Conservation (phyloP, 768 basidiomycete species). For the Lactarius vividus region DNA sequence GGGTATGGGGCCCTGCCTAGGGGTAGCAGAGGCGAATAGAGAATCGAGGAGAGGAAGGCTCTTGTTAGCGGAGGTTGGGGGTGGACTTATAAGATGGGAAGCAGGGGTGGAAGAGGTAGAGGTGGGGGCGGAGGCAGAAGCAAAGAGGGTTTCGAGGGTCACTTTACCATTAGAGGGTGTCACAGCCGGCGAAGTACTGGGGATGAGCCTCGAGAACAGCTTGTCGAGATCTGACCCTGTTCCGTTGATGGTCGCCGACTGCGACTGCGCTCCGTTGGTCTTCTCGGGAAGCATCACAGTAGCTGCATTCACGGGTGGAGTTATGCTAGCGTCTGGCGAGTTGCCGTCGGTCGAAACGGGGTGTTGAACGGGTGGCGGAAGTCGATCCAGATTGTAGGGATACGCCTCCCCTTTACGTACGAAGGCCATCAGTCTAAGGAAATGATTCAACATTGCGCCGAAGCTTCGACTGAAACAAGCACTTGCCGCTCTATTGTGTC, state of each 20-base stretch:
- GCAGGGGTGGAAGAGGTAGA: conserved; percentile 20
- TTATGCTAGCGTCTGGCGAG: neutral
- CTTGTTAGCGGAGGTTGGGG: conserved; percentile 34
- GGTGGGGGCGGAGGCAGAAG: conserved; percentile 31
- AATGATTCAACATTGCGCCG: conserved; percentile 1
- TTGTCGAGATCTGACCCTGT: conserved; percentile 42
- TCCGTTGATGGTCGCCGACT: conserved; percentile 23
- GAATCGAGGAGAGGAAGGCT: conserved; percentile 61
- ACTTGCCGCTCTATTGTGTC: conserved; percentile 67
- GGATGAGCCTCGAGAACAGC: conserved; percentile 43
- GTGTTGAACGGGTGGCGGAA: conserved; percentile 53
- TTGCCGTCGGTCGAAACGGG: conserved; percentile 33
- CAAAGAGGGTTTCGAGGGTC: conserved; percentile 50
- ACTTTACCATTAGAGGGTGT: conserved; percentile 33
- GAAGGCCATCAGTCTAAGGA: conserved; percentile 47
- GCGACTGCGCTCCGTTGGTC: neutral
- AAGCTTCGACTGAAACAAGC: neutral
- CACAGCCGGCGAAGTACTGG: conserved; percentile 31
- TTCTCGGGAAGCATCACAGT: neutral
- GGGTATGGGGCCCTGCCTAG: conserved; percentile 23
- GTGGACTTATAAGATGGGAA: conserved; percentile 21
- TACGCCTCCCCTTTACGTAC: conserved; percentile 65
- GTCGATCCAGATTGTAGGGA: conserved; percentile 68
- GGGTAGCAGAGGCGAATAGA: conserved; percentile 70
- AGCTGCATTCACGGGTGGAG: neutral